These are phyloP conservation scores for Nissolia schottii DNA, from an alignment of 306 rosid species.

Conservation along the genomic window DNA sequence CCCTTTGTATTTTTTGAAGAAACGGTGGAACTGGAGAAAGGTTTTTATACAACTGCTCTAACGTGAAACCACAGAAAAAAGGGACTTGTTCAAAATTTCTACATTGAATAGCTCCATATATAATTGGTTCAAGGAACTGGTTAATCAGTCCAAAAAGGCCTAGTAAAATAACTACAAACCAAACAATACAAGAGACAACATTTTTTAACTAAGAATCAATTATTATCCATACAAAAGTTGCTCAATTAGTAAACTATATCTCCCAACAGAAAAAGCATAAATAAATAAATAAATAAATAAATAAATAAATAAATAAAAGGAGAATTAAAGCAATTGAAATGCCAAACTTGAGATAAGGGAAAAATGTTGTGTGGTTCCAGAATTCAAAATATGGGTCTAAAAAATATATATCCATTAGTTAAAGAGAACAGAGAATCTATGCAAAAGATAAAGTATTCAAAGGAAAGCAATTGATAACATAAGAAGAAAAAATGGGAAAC, in stretches of 20 bases:
- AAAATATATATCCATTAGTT: slow-evolving; percentile 20
- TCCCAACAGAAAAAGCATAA: slow-evolving; percentile 23
- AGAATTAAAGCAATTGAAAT: slow-evolving; percentile 16
- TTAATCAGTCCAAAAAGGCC: not conserved
- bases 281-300: too few species aligned
- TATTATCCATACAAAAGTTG: slow-evolving; percentile 14
- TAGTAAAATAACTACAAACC: not conserved
- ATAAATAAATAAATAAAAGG: too few species aligned
- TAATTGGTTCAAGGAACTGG: slow-evolving; percentile 22
- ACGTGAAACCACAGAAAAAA: slow-evolving; percentile 34
- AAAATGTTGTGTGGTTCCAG: slow-evolving; percentile 6
- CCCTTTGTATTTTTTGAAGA: slow-evolving; percentile 41
- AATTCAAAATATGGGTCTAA: slow-evolving; percentile 12
- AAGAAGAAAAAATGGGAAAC: not conserved
- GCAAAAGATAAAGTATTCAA: slow-evolving; percentile 27
- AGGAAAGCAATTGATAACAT: slow-evolving; percentile 22
- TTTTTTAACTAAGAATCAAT: slow-evolving; percentile 13
- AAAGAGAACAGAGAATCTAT: slow-evolving; percentile 19
- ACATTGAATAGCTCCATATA: not conserved
- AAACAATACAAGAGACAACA: slow-evolving; percentile 19
- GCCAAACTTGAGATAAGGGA: slow-evolving; percentile 15
- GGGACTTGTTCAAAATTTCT: slow-evolving; percentile 19
- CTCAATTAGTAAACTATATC: not conserved
- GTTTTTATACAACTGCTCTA: too few species aligned
- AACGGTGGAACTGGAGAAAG: too few species aligned